A percentile compares a stretch with the other conserved stretches of the same genome.
These are phyloP conservation scores for Kalmanozyma brasiliensis DNA, from an alignment of 1,284 basidiomycete genomes.

Conservation along the genomic window DNA sequence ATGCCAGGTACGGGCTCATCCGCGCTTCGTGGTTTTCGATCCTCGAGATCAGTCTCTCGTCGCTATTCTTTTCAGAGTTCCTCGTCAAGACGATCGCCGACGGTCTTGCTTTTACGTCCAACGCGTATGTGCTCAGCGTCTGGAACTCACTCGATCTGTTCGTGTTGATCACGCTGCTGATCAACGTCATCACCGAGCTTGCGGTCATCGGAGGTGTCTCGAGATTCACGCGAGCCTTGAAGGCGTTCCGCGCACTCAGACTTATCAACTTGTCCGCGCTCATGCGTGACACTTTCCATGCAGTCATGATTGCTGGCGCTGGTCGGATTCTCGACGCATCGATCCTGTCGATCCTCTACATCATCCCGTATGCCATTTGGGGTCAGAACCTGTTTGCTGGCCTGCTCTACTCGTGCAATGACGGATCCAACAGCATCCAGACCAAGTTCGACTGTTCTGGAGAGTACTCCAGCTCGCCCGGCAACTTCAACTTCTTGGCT, in stretches of 20 bases:
- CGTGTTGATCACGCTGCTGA: slow-evolving; percentile 82
- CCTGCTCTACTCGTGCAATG: slow-evolving; percentile 86
- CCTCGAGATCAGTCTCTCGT: slow-evolving; percentile 80
- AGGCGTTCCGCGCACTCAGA: slow-evolving; percentile 87
- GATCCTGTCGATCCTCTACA: slow-evolving; percentile 87
- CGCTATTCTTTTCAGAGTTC: slow-evolving; percentile 84
- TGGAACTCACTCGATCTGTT: slow-evolving; percentile 94
- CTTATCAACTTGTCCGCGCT: slow-evolving; percentile 77
- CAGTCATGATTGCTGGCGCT: slow-evolving; percentile 88
- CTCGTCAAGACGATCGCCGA: slow-evolving; percentile 91
- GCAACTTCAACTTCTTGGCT: slow-evolving; percentile 76
- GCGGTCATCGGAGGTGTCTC: slow-evolving; percentile 79
- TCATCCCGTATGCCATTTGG: slow-evolving; percentile 98
- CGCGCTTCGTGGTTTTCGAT: slow-evolving; percentile 88
- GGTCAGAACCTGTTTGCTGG: slow-evolving; percentile 93
- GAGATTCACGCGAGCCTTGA: slow-evolving; percentile 84
- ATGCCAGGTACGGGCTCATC: slow-evolving; percentile 73
- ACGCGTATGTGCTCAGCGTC: slow-evolving; percentile 88
- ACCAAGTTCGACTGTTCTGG: slow-evolving; percentile 78
- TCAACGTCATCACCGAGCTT: slow-evolving; percentile 83
- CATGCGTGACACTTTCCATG: slow-evolving; percentile 91
- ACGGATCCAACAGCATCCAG: slow-evolving; percentile 71
- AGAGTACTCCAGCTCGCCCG: slow-evolving; percentile 74
- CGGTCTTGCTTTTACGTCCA: slow-evolving; percentile 85
- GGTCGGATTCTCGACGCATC: slow-evolving; percentile 88